Evolutionary conservation across 164 flowering plant genomes (phyloP), one percentile per base, ranked within the genome.

Genomic region (Warburgia ugandensis): DNA sequence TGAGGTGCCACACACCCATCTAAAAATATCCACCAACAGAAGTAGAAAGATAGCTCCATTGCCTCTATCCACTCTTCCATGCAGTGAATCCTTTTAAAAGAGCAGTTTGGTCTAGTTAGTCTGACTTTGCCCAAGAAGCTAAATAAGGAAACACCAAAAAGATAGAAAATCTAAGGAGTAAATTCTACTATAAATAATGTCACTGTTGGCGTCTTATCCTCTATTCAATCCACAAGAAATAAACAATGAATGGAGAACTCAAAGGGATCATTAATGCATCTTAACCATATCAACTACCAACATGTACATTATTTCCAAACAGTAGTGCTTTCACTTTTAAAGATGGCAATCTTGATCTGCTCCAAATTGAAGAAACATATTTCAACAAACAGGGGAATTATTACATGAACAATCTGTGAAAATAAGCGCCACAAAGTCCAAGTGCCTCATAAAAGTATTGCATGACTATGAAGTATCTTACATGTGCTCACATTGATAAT

Each of bases 331-430:
- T 75, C 58, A 66, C 38, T 45, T 64, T 69, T 46, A 78, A 74
- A 67, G 81, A 75, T 82, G 68, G 74, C 99, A 94, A 77, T 78
- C 85, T 70, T 94, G 97, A 77, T 94, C 97, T 71, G 95, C 95
- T 67, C 99, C 99, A 79, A 94, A 94, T 54, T 94, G 99, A 63
- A 94, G 96, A 79, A 94, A 94, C 82, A 97, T 94, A 89, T 83
- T 58, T 59, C 50, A 59, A 38, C 59, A 58, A 56, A 81, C 72
- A 78, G 78, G 68, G 28, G 45, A 35, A 8, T 16, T 8, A 2
- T 17, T 5, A 27, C 21, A 27, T 27, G n/a, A 2, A 10, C 28
- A 19, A 40, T 25, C 17, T n/a, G 13, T 50, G 42, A 5, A n/a
- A 50, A 16, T 27, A 16, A 7, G 2, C 2, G 14, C 5, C 41